phyloP scores from a whole-genome alignment of 108 stramenopile species.

The Nitzschia inconspicua region DNA sequence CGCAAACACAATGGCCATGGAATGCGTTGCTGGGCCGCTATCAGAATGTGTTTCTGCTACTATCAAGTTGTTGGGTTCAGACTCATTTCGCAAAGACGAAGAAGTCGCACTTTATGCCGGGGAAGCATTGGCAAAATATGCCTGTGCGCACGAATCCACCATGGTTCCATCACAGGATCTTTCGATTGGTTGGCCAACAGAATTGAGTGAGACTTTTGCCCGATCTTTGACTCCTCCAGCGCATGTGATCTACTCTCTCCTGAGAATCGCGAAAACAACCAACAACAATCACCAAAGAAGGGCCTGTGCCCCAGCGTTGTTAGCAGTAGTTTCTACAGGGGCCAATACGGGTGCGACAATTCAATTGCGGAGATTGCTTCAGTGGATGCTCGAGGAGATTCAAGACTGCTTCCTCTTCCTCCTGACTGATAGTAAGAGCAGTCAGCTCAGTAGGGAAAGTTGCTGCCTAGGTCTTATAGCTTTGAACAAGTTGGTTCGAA shows the following conservation, averaged over 20 bases:
- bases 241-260: slow-evolving; percentile 62
- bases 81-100: slow-evolving; percentile 66
- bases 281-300: slow-evolving; percentile 63
- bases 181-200: too few species aligned
- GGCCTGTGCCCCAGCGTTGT: slow-evolving; percentile 55
- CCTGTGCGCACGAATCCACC: slow-evolving; percentile 36
- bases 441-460: slow-evolving; percentile 77
- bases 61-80: slow-evolving; percentile 59
- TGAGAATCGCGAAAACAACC: slow-evolving; percentile 38
- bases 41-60: slow-evolving; percentile 58
- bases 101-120: slow-evolving; percentile 69
- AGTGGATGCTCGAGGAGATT: slow-evolving; percentile 39
- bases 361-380: slow-evolving; percentile 38
- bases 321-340: slow-evolving; percentile 66
- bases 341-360: slow-evolving; percentile 32
- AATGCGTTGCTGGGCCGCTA: slow-evolving; percentile 38
- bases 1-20: slow-evolving; percentile 13
- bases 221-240: slow-evolving; percentile 57
- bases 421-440: slow-evolving; percentile 73
- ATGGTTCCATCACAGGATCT: slow-evolving; percentile 1
- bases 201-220: slow-evolving; percentile 46
- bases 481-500: slow-evolving; percentile 56
- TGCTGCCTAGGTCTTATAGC: slow-evolving; percentile 79
- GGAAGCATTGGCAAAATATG: slow-evolving; percentile 67
- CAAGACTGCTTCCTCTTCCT: slow-evolving; percentile 68